A percentile compares a stretch with the other conserved stretches of the same genome.
phyloP scores from a whole-genome alignment of 257 asterid species.

The Solanum etuberosum region DNA sequence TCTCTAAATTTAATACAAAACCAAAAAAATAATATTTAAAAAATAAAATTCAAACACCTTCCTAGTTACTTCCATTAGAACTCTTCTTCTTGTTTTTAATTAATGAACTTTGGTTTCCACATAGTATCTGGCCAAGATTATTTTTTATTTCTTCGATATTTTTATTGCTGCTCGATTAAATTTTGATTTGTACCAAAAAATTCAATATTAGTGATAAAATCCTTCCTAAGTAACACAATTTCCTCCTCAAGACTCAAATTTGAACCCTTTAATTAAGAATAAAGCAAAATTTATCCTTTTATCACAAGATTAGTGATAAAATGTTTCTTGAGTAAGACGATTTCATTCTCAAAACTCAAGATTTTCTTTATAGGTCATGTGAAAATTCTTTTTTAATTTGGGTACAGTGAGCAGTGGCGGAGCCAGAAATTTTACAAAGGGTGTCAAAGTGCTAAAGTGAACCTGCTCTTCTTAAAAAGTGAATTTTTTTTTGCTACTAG shows the following conservation, averaged over 20 bases:
- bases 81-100: background rate
- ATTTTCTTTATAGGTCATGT: no score
- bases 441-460: no score
- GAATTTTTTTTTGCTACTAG: no score
- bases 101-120: background rate
- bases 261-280: no score
- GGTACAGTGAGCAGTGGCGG: no score
- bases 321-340: no score
- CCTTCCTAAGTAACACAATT: background rate
- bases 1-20: background rate
- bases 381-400: no score
- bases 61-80: background rate
- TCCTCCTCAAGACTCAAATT: background rate
- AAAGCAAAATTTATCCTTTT: no score
- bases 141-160: background rate
- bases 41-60: background rate
- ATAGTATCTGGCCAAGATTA: background rate
- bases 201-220: background rate
- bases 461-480: no score
- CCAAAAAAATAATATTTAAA: background rate
- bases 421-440: no score
- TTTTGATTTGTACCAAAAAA: fast-evolving
- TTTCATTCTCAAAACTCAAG: no score
- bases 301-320: background rate
- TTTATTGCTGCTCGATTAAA: background rate